These are phyloP conservation scores for Physaria fendleri DNA, from an alignment of 345 rosid genomes.

Conservation along the genomic window DNA sequence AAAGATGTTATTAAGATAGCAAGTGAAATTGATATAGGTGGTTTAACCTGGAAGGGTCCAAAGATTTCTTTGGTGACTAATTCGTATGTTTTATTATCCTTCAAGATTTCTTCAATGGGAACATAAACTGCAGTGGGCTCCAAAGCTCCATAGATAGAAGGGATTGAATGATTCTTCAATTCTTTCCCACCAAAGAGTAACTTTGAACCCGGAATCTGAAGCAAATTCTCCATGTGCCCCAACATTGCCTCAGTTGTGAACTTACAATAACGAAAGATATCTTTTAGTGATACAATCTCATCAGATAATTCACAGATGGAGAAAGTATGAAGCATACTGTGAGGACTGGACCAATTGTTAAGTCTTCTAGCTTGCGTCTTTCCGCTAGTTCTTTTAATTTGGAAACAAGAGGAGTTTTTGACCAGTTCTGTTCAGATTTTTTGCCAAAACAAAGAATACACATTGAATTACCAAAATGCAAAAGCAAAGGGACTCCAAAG, in stretches of 20 bases:
- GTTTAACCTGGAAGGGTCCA: constrained; percentile 90
- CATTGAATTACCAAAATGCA: neutral
- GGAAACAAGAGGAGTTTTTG: constrained; percentile 49
- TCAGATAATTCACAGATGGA: neutral
- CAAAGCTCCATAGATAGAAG: constrained; percentile 79
- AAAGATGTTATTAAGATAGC: neutral
- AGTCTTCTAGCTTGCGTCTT: constrained; percentile 87
- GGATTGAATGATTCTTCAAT: constrained; percentile 78
- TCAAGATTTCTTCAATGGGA: constrained; percentile 85
- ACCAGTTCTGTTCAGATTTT: constrained; percentile 62
- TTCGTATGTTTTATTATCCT: constrained; percentile 51
- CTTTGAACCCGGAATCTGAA: constrained; percentile 74
- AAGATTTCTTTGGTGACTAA: constrained; percentile 86
- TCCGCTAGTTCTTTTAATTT: constrained; percentile 72
- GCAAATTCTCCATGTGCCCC: constrained; percentile 70
- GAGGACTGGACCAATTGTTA: constrained; percentile 90
- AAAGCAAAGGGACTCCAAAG: constrained; percentile 1
- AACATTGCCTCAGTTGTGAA: constrained; percentile 84
- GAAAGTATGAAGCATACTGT: constrained; percentile 55
- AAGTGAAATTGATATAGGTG: neutral
- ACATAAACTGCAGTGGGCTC: constrained; percentile 83
- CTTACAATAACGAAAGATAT: constrained; percentile 27
- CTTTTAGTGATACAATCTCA: constrained; percentile 5
- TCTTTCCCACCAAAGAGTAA: constrained; percentile 85
- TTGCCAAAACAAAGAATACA: neutral